These are phyloP conservation scores for Fusarium subglutinans DNA, from an alignment of 2,329 filamentous ascomycete species.

Conservation along the genomic window DNA sequence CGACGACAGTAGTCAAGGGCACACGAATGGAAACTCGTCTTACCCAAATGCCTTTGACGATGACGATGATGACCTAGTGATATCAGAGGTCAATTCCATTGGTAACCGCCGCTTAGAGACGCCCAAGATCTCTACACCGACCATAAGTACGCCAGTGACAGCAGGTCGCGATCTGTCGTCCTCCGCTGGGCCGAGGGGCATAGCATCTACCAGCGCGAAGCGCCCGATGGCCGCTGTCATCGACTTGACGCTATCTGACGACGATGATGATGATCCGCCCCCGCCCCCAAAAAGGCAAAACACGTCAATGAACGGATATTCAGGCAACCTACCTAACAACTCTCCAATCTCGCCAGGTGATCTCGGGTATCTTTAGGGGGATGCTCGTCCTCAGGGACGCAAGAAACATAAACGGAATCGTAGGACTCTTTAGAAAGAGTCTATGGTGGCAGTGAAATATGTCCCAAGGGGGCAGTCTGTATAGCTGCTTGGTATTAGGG, in stretches of 20 bases:
- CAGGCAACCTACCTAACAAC: conserved; percentile 34
- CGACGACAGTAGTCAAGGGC: conserved; percentile 44
- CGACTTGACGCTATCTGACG: conserved; percentile 64
- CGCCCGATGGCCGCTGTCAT: conserved; percentile 63
- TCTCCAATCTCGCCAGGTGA: conserved; percentile 31
- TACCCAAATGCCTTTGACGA: conserved; percentile 45
- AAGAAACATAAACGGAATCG: conserved; percentile 22
- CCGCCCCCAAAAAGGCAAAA: conserved; percentile 60
- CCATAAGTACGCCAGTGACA: conserved; percentile 52
- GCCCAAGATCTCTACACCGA: conserved; percentile 49
- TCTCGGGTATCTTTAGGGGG: conserved; percentile 37
- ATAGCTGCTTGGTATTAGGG: conserved; percentile 21
- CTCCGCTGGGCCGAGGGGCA: conserved; percentile 47
- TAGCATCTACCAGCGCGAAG: conserved; percentile 54
- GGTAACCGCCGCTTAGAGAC: conserved; percentile 49
- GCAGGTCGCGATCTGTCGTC: conserved; percentile 50
- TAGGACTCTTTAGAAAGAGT: conserved; percentile 24
- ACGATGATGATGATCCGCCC: conserved; percentile 60
- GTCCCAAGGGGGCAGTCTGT: not conserved
- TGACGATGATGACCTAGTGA: conserved; percentile 60
- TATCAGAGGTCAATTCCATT: conserved; percentile 55
- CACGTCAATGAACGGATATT: conserved; percentile 40
- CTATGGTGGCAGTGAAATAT: not conserved
- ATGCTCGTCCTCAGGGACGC: conserved; percentile 14
- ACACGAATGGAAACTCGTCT: conserved; percentile 42